These are phyloP conservation scores for Albophoma yamanashiensis DNA, from an alignment of 2,329 filamentous ascomycete species.

Conservation along the genomic window DNA sequence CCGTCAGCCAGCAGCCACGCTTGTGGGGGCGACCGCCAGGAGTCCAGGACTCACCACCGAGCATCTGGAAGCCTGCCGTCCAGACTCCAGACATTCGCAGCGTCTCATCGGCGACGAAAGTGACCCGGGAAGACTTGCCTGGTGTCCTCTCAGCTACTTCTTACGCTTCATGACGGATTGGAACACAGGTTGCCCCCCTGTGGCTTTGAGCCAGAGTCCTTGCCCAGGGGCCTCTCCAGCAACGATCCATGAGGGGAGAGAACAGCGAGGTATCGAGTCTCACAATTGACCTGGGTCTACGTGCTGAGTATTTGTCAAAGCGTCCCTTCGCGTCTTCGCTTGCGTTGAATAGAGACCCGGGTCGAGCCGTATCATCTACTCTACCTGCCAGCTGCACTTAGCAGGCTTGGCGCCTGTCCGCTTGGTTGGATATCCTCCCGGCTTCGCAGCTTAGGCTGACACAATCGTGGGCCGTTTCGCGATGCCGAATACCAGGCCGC, in stretches of 20 bases:
- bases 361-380: background rate
- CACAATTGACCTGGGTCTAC: background rate
- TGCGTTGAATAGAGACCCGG: background rate
- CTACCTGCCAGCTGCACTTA: background rate
- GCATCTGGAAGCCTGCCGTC: too few relatives aligned
- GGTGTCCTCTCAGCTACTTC: too few relatives aligned
- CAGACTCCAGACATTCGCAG: too few relatives aligned
- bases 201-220: background rate
- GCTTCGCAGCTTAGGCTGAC: background rate
- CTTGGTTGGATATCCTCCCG: background rate
- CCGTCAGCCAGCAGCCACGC: background rate
- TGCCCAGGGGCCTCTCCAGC: background rate
- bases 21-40: background rate
- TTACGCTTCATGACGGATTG: too few relatives aligned
- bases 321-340: background rate
- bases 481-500: background rate
- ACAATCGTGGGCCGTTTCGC: background rate
- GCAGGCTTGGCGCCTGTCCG: background rate
- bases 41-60: too few relatives aligned
- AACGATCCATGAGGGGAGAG: background rate
- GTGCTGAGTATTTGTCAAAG: background rate
- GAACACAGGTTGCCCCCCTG: too few relatives aligned
- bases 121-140: too few relatives aligned
- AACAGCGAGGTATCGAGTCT: background rate
- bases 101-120: too few relatives aligned